Percentiles rank a stretch among this genome's conserved stretches.
Evolutionary conservation across 495 filamentous ascomycete species (phyloP).

Genomic region (Cetradonia linearis): DNA sequence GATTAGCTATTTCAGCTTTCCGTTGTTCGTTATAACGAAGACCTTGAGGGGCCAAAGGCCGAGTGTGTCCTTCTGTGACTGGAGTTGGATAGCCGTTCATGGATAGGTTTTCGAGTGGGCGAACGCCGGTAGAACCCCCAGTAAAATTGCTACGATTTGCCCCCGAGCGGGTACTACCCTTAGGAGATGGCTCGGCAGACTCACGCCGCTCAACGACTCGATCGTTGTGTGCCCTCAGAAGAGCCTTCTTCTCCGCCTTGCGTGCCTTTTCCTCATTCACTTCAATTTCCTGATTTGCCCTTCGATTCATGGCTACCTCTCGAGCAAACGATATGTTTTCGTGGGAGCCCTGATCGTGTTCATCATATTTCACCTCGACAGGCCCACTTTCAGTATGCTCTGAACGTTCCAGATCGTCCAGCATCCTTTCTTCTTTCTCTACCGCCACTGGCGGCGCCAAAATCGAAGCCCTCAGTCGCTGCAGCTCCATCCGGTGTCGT

Average conservation of each 20-base stretch:
- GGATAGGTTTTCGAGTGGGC: neutral
- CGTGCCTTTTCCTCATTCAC: neutral
- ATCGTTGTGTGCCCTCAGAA: constrained; percentile 4
- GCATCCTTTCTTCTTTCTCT: neutral
- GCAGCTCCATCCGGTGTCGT: constrained; percentile 21
- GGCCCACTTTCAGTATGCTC: neutral
- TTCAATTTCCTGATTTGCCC: neutral
- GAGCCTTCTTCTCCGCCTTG: neutral
- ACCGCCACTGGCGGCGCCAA: neutral
- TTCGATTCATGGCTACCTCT: neutral
- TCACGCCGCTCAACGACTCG: constrained; percentile 10
- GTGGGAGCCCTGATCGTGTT: neutral
- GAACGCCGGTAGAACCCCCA: neutral
- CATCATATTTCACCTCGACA: neutral
- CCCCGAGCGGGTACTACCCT: neutral
- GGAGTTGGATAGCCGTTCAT: neutral
- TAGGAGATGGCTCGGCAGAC: neutral
- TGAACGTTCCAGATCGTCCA: neutral
- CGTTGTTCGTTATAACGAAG: neutral
- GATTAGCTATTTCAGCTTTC: neutral
- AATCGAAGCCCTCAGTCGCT: constrained; percentile 7
- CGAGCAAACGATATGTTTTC: neutral
- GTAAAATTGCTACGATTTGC: neutral
- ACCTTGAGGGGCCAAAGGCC: neutral
- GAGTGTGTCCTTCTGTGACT: neutral